Conservation (phyloP, 2,329 filamentous ascomycete genomes). For the Epichloe uncinata region DNA sequence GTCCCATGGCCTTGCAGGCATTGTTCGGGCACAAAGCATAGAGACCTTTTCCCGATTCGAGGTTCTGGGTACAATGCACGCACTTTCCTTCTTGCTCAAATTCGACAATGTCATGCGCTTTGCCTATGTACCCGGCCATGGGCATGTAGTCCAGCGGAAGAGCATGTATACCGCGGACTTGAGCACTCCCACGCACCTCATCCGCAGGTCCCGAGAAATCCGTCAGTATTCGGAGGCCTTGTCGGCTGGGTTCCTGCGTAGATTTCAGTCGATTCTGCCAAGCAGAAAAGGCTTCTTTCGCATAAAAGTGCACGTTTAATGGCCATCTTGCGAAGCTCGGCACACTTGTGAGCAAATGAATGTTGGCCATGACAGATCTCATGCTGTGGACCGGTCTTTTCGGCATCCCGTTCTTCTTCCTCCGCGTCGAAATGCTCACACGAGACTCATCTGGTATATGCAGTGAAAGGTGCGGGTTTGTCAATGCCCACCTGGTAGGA, state of each 20-base stretch:
- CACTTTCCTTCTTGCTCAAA: conserved; percentile 45
- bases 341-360: conserved; percentile 68
- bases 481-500: conserved; percentile 68
- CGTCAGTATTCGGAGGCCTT: conserved; percentile 38
- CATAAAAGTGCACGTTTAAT: conserved; percentile 67
- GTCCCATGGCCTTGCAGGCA: conserved; percentile 42
- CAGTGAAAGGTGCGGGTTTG: conserved; percentile 67
- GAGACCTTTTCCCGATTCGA: conserved; percentile 36
- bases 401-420: conserved; percentile 40
- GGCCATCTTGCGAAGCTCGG: conserved; percentile 77
- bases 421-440: conserved; percentile 37
- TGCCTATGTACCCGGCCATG: conserved; percentile 40
- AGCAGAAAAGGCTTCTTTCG: conserved; percentile 48
- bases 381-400: conserved; percentile 47
- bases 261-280: conserved; percentile 51
- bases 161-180: conserved; percentile 35
- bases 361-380: conserved; percentile 58
- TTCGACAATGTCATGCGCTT: conserved; percentile 37
- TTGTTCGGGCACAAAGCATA: conserved; percentile 42
- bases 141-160: conserved; percentile 42
- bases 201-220: conserved; percentile 32
- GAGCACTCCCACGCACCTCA: conserved; percentile 5
- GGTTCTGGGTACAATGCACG: conserved; percentile 33
- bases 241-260: conserved; percentile 32
- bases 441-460: conserved; percentile 57